A percentile compares a stretch with the other conserved stretches of the same genome.
phyloP scores from a whole-genome alignment of 352 stramenopile genomes.

The Saprolegnia diclina region DNA sequence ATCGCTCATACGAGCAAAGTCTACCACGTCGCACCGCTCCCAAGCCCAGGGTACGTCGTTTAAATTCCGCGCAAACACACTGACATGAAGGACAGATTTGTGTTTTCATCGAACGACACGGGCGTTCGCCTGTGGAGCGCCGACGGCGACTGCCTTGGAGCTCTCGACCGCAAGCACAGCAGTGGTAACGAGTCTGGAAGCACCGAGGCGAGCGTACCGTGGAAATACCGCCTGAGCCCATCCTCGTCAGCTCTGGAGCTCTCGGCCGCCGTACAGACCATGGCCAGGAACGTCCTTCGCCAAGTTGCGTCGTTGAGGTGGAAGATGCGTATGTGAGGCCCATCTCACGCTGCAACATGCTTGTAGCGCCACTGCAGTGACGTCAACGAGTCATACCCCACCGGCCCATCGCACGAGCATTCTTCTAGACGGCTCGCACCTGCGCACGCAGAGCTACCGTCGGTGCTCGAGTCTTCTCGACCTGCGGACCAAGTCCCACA shows the following conservation, averaged over 20 bases:
- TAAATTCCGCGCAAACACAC: background rate
- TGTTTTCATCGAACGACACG: conserved; percentile 41
- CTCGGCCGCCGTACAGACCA: conserved; percentile 4
- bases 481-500: background rate
- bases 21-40: conserved; percentile 34
- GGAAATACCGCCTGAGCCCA: conserved; percentile 17
- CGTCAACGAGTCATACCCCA: background rate
- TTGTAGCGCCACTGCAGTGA: background rate
- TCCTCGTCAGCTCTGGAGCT: conserved; percentile 6
- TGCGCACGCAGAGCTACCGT: conserved; percentile 3
- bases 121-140: conserved; percentile 50
- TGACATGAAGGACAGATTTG: conserved; percentile 32
- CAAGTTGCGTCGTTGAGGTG: background rate
- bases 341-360: background rate
- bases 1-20: conserved; percentile 39
- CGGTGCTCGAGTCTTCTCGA: conserved; percentile 10
- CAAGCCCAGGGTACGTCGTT: conserved; percentile 30
- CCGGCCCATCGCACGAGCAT: background rate
- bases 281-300: conserved; percentile 3
- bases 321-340: background rate
- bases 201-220: background rate
- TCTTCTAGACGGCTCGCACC: background rate
- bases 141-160: conserved; percentile 36
- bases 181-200: background rate
- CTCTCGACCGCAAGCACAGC: conserved; percentile 32